phyloP scores from a whole-genome alignment of 257 asterid genomes.

The Osmanthus fragrans region DNA sequence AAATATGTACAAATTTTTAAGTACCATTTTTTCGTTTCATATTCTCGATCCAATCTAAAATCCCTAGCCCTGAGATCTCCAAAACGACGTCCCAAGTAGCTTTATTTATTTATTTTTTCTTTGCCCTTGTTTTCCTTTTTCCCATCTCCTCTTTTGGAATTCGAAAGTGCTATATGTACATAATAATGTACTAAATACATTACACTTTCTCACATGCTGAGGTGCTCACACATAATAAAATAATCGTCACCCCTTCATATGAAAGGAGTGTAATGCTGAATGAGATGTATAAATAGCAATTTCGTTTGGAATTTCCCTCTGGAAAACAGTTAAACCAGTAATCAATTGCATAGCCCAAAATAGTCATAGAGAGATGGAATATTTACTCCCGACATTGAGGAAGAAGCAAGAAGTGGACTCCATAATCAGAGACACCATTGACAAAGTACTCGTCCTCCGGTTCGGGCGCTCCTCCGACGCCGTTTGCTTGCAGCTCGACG shows the following conservation, averaged over 20 bases:
- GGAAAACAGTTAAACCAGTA: neutral
- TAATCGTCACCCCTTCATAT: too few relatives aligned
- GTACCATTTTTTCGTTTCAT: too few relatives aligned
- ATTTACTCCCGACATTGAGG: constrained; percentile 57
- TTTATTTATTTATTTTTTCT: too few relatives aligned
- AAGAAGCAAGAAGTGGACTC: constrained; percentile 71
- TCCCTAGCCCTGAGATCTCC: too few relatives aligned
- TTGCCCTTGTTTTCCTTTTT: neutral
- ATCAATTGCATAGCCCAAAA: neutral
- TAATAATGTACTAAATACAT: too few relatives aligned
- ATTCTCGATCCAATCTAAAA: too few relatives aligned
- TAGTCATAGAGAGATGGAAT: constrained; percentile 49
- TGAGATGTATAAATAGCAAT: too few relatives aligned
- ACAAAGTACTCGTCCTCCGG: constrained; percentile 93
- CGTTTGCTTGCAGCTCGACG: constrained; percentile 84
- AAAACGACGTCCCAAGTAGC: neutral
- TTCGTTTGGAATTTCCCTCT: neutral
- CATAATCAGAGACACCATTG: constrained; percentile 79
- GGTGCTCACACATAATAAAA: too few relatives aligned
- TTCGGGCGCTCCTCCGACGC: constrained; percentile 76
- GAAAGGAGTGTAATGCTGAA: too few relatives aligned
- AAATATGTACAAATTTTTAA: too few relatives aligned
- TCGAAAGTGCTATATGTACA: too few relatives aligned
- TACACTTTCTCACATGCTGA: too few relatives aligned
- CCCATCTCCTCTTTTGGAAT: neutral